These are phyloP conservation scores for Vitis hybrid DNA, from an alignment of 177 flowering plant species.

Conservation along the genomic window DNA sequence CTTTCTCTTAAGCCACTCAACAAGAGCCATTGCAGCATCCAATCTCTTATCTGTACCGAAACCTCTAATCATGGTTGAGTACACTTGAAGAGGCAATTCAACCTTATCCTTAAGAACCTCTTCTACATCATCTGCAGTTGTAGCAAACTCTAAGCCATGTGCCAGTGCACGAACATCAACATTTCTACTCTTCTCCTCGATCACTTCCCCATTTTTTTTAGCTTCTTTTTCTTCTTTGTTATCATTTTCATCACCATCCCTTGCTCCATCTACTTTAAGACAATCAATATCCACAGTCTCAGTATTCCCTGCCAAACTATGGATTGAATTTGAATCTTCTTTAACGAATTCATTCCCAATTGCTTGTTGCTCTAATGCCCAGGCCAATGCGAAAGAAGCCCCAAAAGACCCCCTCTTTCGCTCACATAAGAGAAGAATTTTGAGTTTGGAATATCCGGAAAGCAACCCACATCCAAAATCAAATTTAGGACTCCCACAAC, in stretches of 20 bases:
- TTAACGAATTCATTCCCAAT: constrained; percentile 25
- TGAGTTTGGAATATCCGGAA: constrained; percentile 17
- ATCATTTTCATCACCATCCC: constrained; percentile 3
- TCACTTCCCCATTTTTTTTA: constrained; percentile 15
- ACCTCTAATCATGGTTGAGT: constrained; percentile 64
- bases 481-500: constrained; percentile 16
- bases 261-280: constrained; percentile 13
- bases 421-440: constrained; percentile 11
- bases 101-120: constrained; percentile 61
- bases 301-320: constrained; percentile 20
- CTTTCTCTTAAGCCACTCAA: constrained; percentile 82
- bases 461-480: constrained; percentile 21
- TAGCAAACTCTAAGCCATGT: constrained; percentile 46
- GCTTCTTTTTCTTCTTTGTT: constrained; percentile 13
- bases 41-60: constrained; percentile 67
- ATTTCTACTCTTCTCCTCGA: constrained; percentile 24
- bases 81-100: constrained; percentile 71
- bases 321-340: constrained; percentile 22
- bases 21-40: constrained; percentile 65
- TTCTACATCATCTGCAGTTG: constrained; percentile 77
- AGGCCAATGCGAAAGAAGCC: constrained; percentile 28
- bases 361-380: constrained; percentile 46
- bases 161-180: constrained; percentile 77
- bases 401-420: constrained; percentile 26
- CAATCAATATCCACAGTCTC: constrained; percentile 13